Evolutionary conservation across 768 basidiomycete species (phyloP).

Genomic region (Neoboletus brunneissimus): DNA sequence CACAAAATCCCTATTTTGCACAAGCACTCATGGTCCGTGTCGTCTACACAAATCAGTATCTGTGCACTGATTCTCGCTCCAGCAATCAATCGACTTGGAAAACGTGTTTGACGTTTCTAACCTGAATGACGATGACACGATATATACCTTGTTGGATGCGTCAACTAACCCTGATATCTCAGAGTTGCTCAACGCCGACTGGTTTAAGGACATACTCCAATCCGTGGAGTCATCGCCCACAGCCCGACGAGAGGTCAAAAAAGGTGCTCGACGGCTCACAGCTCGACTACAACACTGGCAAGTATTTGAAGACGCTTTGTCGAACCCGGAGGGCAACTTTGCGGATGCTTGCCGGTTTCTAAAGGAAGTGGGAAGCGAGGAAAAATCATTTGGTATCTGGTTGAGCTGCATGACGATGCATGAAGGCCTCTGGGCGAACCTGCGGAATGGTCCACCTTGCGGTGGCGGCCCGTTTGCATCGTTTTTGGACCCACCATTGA

Average conservation of each 20-base stretch:
- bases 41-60: no score
- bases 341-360: conserved; percentile 47
- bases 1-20: conserved; percentile 53
- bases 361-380: conserved; percentile 60
- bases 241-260: conserved; percentile 39
- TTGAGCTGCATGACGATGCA: conserved; percentile 66
- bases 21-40: conserved; percentile 43
- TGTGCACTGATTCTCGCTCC: conserved; percentile 11
- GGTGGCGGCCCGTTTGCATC: conserved; percentile 36
- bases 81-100: conserved; percentile 59
- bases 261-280: conserved; percentile 46
- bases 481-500: conserved; percentile 34
- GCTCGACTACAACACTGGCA: conserved; percentile 57
- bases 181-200: conserved; percentile 42
- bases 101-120: conserved; percentile 51
- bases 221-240: conserved; percentile 27
- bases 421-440: conserved; percentile 39
- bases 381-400: conserved; percentile 71
- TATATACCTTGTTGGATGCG: conserved; percentile 60
- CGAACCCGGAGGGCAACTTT: conserved; percentile 50
- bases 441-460: conserved; percentile 16
- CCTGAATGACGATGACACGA: conserved; percentile 51
- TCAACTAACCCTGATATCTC: conserved; percentile 65
- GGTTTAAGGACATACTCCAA: conserved; percentile 26
- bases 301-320: conserved; percentile 58